Conservation (phyloP, 805 yeast genomes). For the Clavispora carvajalis region DNA sequence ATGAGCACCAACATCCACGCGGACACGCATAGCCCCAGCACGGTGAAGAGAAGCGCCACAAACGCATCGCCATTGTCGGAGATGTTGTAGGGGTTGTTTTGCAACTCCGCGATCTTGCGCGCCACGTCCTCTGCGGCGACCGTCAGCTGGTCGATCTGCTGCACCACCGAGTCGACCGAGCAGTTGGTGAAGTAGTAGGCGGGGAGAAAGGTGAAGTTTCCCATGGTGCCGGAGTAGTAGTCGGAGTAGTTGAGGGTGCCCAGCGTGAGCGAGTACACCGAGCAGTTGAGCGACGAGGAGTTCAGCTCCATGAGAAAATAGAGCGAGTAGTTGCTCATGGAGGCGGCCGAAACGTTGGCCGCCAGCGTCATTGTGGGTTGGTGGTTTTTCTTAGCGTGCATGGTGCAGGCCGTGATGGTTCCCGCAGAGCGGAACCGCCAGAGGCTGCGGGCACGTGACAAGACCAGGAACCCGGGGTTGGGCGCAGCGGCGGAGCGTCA, state of each 20-base stretch:
- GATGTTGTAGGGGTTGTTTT: constrained; percentile 21
- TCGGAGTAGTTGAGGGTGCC: constrained; percentile 25
- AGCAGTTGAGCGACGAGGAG: constrained; percentile 35
- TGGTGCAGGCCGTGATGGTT: background rate
- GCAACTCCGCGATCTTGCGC: constrained; percentile 10
- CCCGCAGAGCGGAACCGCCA: too few relatives aligned
- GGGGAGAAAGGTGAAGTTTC: constrained; percentile 25
- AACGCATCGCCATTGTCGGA: constrained; percentile 37
- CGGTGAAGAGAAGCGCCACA: constrained; percentile 46
- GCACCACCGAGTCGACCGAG: constrained; percentile 22
- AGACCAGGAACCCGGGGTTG: too few relatives aligned
- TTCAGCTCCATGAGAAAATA: constrained; percentile 14
- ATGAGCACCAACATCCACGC: constrained; percentile 68
- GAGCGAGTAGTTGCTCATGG: constrained; percentile 16
- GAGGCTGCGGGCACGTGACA: too few relatives aligned
- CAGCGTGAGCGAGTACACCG: constrained; percentile 32
- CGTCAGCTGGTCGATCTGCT: constrained; percentile 24
- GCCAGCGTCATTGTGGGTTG: background rate
- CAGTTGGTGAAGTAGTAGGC: constrained; percentile 48
- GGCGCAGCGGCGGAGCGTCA: too few relatives aligned
- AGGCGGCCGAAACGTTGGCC: background rate
- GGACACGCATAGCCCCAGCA: constrained; percentile 51
- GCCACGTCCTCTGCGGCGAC: constrained; percentile 7
- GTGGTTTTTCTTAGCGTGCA: constrained; percentile 1
- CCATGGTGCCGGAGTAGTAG: constrained; percentile 12